Evolutionary conservation across 106 monocot genomes (phyloP), one percentile per base, ranked within the genome.

Genomic region (Phalaenopsis aphrodite): DNA sequence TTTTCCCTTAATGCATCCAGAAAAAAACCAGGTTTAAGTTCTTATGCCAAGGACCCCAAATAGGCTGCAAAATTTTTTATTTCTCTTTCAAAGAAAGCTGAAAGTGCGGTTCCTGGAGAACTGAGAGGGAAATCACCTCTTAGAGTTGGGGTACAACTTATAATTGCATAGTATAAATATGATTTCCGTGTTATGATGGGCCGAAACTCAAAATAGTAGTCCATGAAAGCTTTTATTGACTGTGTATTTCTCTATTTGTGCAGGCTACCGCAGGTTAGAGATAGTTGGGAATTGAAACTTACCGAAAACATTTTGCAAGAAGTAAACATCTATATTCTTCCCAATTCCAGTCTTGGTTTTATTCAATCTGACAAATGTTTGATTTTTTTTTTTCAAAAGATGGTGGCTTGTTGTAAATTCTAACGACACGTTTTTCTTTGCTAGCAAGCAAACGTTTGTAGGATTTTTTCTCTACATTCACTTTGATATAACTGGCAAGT

Each of bases 221-320:
- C 15, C 8, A 36, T 5, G 36, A 11, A 39, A 38, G 15, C 69
- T 69, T 69, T 69, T 69, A 69, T 69, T 61, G 5, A 61, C 61
- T 78, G 41, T 41, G 23, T 24, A 38, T 78, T 72, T 86, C 38
- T 73, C 23, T 77, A 1, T 68, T 46, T 79, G 72, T 85, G 41
- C 84, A 96, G 93, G 96, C 96, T 9, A 96, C 96, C 67, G 96
- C 93, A 78, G 93, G 96, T 78, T 77, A 93, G 55, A 93, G 96
- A 87, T 81, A 85, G 57, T 77, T 96, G 85, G 96, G 96, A 47
- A 56, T 82, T 82, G 91, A 88, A 58, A 96, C 81, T 81, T 89
- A 30, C 96, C 82, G 90, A 96, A 58, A 66, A 84, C 68, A 91
- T 96, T 79, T 81, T 96, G 76, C 88, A 96, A 90, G 89, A 76